Percentiles rank a stretch among this genome's conserved stretches.
These are phyloP conservation scores for Calendula officinalis DNA, from an alignment of 129 eudicot genomes.

Conservation along the genomic window DNA sequence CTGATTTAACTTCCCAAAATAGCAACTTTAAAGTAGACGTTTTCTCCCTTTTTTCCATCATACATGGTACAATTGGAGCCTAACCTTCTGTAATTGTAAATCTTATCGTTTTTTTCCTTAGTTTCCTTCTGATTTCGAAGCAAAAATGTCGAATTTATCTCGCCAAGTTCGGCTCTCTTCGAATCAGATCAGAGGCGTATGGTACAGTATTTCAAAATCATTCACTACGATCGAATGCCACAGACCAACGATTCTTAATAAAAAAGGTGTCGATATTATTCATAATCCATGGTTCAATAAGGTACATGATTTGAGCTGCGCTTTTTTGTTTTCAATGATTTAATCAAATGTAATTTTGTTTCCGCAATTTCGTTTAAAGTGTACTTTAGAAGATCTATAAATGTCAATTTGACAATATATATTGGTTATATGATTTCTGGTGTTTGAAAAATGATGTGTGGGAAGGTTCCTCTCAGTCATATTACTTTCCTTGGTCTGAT, in stretches of 20 bases:
- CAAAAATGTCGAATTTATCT: slow-evolving; percentile 52
- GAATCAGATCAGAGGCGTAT: slow-evolving; percentile 51
- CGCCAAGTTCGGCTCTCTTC: slow-evolving; percentile 55
- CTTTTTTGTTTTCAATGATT: slow-evolving; percentile 3
- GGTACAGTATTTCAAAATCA: slow-evolving; percentile 39
- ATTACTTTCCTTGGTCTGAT: neutral
- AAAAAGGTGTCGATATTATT: slow-evolving; percentile 84
- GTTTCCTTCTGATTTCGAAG: slow-evolving; percentile 22
- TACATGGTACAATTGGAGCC: slow-evolving; percentile 21
- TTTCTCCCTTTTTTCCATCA: slow-evolving; percentile 14
- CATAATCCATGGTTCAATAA: slow-evolving; percentile 98
- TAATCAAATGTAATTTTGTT: neutral
- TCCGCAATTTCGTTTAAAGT: neutral
- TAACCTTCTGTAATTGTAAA: slow-evolving; percentile 26
- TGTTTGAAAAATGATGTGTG: neutral
- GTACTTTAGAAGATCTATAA: neutral
- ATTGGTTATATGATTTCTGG: neutral
- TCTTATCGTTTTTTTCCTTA: slow-evolving; percentile 1
- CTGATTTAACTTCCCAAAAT: slow-evolving; percentile 35
- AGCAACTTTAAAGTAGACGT: slow-evolving; percentile 23
- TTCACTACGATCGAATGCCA: slow-evolving; percentile 84
- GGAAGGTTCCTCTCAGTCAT: neutral
- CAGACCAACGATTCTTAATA: slow-evolving; percentile 76
- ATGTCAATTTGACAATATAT: slow-evolving; percentile 2
- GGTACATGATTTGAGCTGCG: slow-evolving; percentile 37